Base-by-base conservation (phyloP, 805 yeast species). In the Candida vartiovaarae region DNA sequence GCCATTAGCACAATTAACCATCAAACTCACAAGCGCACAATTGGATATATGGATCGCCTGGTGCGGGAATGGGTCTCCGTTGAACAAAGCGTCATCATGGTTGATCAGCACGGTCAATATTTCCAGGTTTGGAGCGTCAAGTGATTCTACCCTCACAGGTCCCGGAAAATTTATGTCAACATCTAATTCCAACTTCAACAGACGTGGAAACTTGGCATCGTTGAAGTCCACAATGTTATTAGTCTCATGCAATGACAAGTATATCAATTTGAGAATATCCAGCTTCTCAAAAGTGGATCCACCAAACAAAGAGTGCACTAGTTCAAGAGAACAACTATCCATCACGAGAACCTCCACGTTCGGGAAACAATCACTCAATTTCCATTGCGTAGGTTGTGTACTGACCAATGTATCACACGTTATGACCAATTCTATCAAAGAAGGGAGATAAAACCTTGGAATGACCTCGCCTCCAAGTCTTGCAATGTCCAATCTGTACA, bases 401-500 rank as follows among this genome's bases (percentile, higher is more conserved):
- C 10, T 11, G 11, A 31, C 34, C 33, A 25, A 6, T 8, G 35
- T 38, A 30, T 40, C 38, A 4, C 39, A 32, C 27, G 27, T 8
- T 5, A 44, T 34, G 6, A 23, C 10, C n/a, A 47, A 32, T 32
- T 38, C 36, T 15, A 36, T 42, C 25, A 47, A 25, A 2, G 42
- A 27, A 10, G 42, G 45, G 24, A 44, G 33, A 20, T 39, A 5
- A 31, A 47, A 47, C 24, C 34, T 27, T 4, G 47, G 50, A 10
- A 46, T 31, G 8, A 32, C 26, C 24, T 39, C 36, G 34, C 45
- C 31, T 31, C 45, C 33, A 4, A 31, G 26, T 36, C 44, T 7
- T 38, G n/a, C 5, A 11, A 43, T 11, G 8, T 36, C 37, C 15
- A 46, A 38, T 11, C 27, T 40, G 34, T 31, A 38, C 33, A 46